A percentile compares a stretch with the other conserved stretches of the same genome.
Conservation (phyloP, 108 stramenopile species). For the Pseudonitzschia delicatissima region DNA sequence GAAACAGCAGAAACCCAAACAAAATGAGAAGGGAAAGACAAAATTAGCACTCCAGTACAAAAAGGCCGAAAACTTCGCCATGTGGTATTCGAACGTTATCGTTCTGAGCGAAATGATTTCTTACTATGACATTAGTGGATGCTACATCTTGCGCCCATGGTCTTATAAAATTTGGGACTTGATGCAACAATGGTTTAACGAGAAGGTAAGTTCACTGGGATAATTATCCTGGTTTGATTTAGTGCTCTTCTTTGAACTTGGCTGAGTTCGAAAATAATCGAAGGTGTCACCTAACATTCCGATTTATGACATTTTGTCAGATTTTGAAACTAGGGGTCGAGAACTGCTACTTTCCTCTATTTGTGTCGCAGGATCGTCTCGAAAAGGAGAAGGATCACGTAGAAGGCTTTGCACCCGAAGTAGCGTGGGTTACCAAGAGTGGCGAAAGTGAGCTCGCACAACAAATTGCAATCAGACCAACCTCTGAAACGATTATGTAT, state of each 20-base stretch:
- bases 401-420: conserved; percentile 99
- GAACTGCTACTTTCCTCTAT: conserved; percentile 98
- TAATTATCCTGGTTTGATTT: not conserved
- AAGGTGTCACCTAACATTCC: not conserved
- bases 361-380: conserved; percentile 90
- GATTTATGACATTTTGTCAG: conserved; percentile 26
- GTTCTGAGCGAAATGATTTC: conserved; percentile 98
- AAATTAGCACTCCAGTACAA: conserved; percentile 79
- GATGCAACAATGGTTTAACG: conserved; percentile 96
- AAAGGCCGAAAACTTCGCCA: conserved; percentile 93
- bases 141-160: conserved; percentile 99
- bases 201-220: conserved; percentile 32
- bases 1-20: conserved; percentile 21
- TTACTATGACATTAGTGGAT: conserved; percentile 98
- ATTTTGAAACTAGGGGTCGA: conserved; percentile 89
- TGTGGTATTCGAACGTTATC: conserved; percentile 98
- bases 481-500: conserved; percentile 99
- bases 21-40: conserved; percentile 82
- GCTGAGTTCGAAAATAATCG: not conserved
- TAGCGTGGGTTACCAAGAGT: conserved; percentile 95
- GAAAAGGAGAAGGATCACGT: conserved; percentile 99
- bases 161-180: conserved; percentile 98
- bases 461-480: conserved; percentile 97
- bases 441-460: conserved; percentile 90
- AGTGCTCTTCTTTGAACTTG: not conserved